A percentile compares a stretch with the other conserved stretches of the same genome.
phyloP scores from a whole-genome alignment of 192 early-diverging fungal species.

The Gamsiella multidivaricata region DNA sequence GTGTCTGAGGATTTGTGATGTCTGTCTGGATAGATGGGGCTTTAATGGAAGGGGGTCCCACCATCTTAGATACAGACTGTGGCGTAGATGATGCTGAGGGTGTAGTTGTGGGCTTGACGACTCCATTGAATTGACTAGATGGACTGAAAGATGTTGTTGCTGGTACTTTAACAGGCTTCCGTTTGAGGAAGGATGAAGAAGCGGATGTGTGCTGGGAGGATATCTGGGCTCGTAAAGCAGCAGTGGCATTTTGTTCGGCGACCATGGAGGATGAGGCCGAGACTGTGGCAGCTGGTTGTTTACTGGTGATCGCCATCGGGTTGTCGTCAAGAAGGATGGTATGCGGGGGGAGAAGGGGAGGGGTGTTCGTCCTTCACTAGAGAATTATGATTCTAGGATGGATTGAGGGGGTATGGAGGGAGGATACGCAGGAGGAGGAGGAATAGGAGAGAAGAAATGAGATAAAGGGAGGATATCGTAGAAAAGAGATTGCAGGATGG shows the following conservation, averaged over 20 bases:
- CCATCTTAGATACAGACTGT: constrained; percentile 10
- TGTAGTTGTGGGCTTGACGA: neutral
- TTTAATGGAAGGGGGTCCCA: constrained; percentile 7
- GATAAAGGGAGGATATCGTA: neutral
- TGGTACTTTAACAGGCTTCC: constrained; percentile 29
- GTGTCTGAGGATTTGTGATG: constrained; percentile 2
- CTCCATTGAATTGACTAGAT: neutral
- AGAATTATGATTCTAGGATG: neutral
- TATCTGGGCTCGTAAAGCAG: neutral
- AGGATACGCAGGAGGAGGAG: neutral
- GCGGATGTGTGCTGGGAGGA: neutral
- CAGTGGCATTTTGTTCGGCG: neutral
- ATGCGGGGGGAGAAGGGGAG: neutral
- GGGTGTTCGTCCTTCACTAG: neutral
- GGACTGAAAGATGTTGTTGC: neutral
- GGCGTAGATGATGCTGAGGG: neutral
- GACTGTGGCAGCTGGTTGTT: constrained; percentile 2
- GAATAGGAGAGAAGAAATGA: constrained; percentile 1
- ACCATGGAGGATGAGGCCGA: neutral
- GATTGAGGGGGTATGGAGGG: constrained; percentile 8
- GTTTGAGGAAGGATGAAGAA: constrained; percentile 11
- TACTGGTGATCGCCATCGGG: constrained; percentile 25
- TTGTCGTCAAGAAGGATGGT: neutral
- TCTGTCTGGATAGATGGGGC: neutral
- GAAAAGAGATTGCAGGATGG: neutral